Percentiles rank a stretch among this genome's conserved stretches.
Conservation (phyloP, 2,329 filamentous ascomycete species). For the Aspergillus novofumigatus region DNA sequence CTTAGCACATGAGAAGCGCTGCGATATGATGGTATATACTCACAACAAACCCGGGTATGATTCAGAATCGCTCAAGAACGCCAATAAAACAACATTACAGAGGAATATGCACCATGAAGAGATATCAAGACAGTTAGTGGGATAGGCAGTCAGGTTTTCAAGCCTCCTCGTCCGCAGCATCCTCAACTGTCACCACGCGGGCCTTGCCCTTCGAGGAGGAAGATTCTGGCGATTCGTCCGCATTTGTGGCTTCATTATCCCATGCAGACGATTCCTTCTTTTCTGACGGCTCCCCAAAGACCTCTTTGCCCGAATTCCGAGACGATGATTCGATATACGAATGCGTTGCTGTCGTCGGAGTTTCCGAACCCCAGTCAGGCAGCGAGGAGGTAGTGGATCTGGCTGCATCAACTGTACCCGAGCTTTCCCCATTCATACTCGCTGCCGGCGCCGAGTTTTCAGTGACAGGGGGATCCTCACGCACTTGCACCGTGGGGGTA, state of each 20-base stretch:
- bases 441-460: not conserved
- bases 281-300: constrained; percentile 15
- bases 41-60: constrained; percentile 15
- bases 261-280: not conserved
- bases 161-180: constrained; percentile 28
- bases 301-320: constrained; percentile 26
- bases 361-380: constrained; percentile 17
- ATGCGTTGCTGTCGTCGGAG: constrained; percentile 7
- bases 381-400: constrained; percentile 2
- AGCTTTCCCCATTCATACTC: not conserved
- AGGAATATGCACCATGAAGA: not conserved
- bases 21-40: not conserved
- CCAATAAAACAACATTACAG: not conserved
- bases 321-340: constrained; percentile 22
- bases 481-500: not conserved
- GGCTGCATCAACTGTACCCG: not conserved
- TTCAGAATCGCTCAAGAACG: constrained; percentile 8
- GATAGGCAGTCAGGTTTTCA: constrained; percentile 4
- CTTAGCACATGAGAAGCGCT: not conserved
- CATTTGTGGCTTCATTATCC: not conserved
- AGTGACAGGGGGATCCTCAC: not conserved
- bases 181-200: constrained; percentile 34
- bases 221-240: constrained; percentile 16
- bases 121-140: not conserved
- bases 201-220: constrained; percentile 31